Percentiles rank a stretch among this genome's conserved stretches.
Conservation (phyloP, 108 stramenopile species). For the Nitzschia sp. region DNA sequence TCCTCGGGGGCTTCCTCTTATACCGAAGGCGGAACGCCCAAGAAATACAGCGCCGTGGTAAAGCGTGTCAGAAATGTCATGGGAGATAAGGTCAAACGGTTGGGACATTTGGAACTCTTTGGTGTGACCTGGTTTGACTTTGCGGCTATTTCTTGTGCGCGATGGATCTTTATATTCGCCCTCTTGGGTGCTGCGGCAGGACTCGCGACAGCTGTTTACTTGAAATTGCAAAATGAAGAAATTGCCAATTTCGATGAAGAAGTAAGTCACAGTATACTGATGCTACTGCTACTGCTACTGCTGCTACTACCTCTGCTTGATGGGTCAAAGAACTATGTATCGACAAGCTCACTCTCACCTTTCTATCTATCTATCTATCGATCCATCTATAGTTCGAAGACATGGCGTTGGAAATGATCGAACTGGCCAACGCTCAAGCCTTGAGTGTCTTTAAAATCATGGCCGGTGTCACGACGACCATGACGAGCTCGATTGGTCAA, state of each 20-base stretch:
- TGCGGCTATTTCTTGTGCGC: slow-evolving; percentile 1
- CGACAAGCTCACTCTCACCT: background rate
- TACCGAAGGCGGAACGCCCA: background rate
- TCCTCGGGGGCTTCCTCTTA: background rate
- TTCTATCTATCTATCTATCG: background rate
- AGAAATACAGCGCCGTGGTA: background rate
- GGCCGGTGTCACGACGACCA: background rate
- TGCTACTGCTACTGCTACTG: too few species aligned
- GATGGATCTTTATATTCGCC: background rate
- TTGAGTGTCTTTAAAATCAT: background rate
- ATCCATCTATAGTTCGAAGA: background rate
- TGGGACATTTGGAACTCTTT: slow-evolving; percentile 2
- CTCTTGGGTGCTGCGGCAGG: background rate
- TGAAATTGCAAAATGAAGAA: background rate
- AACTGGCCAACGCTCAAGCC: background rate
- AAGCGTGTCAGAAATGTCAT: background rate
- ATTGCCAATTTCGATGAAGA: background rate
- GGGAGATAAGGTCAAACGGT: background rate
- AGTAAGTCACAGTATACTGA: too few species aligned
- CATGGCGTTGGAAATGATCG: background rate
- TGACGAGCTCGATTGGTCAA: background rate
- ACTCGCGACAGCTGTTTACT: background rate
- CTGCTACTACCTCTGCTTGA: background rate
- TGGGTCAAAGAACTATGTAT: background rate
- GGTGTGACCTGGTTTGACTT: slow-evolving; percentile 1